A percentile compares a stretch with the other conserved stretches of the same genome.
These are phyloP conservation scores for Rhodotorula kratochvilovae DNA, from an alignment of 768 basidiomycete species.

Conservation along the genomic window DNA sequence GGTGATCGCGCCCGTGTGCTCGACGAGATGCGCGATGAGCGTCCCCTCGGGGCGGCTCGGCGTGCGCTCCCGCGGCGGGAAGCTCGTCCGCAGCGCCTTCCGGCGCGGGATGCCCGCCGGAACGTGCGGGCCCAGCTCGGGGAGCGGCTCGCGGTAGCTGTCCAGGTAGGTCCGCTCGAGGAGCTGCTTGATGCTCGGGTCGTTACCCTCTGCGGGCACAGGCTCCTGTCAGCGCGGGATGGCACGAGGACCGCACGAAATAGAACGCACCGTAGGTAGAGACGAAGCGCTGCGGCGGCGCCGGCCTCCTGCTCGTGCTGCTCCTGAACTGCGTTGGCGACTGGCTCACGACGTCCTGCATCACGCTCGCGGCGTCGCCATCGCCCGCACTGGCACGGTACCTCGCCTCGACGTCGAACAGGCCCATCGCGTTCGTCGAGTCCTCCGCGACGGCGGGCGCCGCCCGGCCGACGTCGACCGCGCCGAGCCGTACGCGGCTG, in stretches of 20 bases:
- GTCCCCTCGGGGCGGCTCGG: conserved; percentile 65
- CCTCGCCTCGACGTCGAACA: conserved; percentile 70
- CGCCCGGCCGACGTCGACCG: conserved; percentile 74
- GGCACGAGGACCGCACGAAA: neutral
- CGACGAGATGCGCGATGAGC: conserved; percentile 75
- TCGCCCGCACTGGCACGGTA: conserved; percentile 46
- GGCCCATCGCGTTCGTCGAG: conserved; percentile 72
- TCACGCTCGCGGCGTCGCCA: conserved; percentile 47
- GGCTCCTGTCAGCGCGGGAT: neutral
- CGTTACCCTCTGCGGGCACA: conserved; percentile 66
- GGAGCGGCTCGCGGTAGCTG: conserved; percentile 70
- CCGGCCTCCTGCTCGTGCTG: neutral
- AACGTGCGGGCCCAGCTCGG: conserved; percentile 86
- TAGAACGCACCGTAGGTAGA: conserved; percentile 47
- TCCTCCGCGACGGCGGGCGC: conserved; percentile 85
- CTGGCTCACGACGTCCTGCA: conserved; percentile 49
- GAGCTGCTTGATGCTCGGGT: conserved; percentile 80
- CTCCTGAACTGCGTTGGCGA: conserved; percentile 44
- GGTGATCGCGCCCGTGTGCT: conserved; percentile 75
- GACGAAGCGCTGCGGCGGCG: conserved; percentile 41
- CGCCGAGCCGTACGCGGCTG: conserved; percentile 28
- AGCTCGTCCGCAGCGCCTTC: conserved; percentile 64
- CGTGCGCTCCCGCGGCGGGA: conserved; percentile 61
- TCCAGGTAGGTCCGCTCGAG: conserved; percentile 86
- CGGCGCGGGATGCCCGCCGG: conserved; percentile 75